A percentile compares a stretch with the other conserved stretches of the same genome.
Conservation (phyloP, 805 yeast species). For the Ogataea henricii region DNA sequence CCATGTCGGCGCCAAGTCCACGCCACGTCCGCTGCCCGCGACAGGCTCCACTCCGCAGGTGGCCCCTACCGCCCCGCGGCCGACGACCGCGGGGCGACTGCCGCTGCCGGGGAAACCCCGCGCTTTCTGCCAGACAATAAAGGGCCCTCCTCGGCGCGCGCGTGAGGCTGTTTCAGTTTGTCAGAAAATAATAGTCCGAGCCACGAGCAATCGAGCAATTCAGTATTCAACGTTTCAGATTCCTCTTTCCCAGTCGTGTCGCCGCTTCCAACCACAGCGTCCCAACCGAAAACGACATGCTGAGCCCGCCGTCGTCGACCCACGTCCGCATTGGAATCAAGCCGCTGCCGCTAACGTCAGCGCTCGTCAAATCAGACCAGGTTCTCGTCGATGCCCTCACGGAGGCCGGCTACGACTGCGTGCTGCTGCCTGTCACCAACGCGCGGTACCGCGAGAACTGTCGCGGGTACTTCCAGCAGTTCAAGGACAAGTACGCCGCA, state of each 20-base stretch:
- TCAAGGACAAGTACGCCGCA: constrained; percentile 22
- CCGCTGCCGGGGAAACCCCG: too few relatives aligned
- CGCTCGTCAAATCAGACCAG: constrained; percentile 33
- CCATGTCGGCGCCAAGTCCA: too few relatives aligned
- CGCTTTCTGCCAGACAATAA: constrained; percentile 1
- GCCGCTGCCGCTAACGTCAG: constrained; percentile 40
- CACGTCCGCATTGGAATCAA: constrained; percentile 44
- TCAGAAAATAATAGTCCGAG: constrained; percentile 3
- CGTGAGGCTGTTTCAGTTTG: constrained; percentile 10
- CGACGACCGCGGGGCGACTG: neutral
- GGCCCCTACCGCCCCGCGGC: neutral
- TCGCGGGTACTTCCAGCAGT: constrained; percentile 38
- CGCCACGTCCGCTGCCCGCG: too few relatives aligned
- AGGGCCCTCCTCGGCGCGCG: constrained; percentile 6
- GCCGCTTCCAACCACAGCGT: too few relatives aligned
- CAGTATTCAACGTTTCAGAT: too few relatives aligned
- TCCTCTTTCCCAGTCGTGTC: too few relatives aligned
- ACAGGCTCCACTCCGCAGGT: too few relatives aligned
- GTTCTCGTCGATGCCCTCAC: constrained; percentile 29
- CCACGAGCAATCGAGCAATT: neutral
- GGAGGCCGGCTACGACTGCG: constrained; percentile 49
- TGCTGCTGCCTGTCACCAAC: constrained; percentile 58
- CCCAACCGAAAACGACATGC: constrained; percentile 1
- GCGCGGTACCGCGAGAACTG: constrained; percentile 48
- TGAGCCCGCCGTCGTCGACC: neutral